Evolutionary conservation across 148 eudicot genomes (phyloP), one percentile per base, ranked within the genome.

Genomic region (Rhododendron ferrugineum): DNA sequence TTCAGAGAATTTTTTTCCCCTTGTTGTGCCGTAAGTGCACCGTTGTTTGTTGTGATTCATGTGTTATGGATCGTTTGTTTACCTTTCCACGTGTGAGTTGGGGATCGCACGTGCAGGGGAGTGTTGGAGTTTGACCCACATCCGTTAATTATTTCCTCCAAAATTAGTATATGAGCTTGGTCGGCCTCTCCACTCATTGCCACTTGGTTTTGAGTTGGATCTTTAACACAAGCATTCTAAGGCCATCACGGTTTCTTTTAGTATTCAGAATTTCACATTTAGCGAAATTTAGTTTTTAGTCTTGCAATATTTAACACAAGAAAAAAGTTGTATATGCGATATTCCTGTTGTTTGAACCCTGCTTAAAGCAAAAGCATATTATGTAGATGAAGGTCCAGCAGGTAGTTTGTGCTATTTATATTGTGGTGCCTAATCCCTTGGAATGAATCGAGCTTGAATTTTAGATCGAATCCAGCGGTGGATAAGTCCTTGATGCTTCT

Each of bases 361-460:
- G 54, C 56, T 37, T 23, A 82, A 42, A 44, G 76, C 77, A 44
- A 64, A 22, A 82, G 77, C 37, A 13, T 82, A 82, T 40, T n/a
- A 40, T 62, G 14, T 13, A 64, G 54, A 79, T 79, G 28, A 40
- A 80, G 64, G 62, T 81, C 30, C 84, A 20, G 56, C 52, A 66
- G 44, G 23, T 37, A 20, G 85, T 70, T 42, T 68, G 52, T 64
- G 37, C 49, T 82, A 16, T 36, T 5, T 46, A 28, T 60, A 15
- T 68, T 68, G 66, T 50, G 54, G 54, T 70, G 79, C 78, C 66
- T 85, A 79, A 66, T 78, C 44, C 64, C 34, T n/a, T 30, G 62
- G 49, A 36, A 70, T 32, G 56, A 66, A 16, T 68, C 36, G 40
- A 60, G 83, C 60, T 80, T 85, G 80, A 52, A 81, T 62, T 58